phyloP scores from a whole-genome alignment of 768 basidiomycete species.

The Crucibulum laeve region DNA sequence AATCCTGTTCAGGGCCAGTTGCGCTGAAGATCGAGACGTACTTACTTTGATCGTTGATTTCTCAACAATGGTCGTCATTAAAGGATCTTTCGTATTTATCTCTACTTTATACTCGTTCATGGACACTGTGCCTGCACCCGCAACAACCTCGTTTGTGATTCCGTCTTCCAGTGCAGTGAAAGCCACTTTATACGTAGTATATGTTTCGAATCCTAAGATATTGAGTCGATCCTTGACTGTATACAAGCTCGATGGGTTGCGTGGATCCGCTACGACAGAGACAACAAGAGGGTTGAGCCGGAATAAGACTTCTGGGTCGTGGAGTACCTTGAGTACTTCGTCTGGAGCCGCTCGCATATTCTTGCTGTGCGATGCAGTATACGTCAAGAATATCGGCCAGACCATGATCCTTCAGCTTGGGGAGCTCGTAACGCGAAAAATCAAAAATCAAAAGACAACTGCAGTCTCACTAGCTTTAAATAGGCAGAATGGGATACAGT shows the following conservation, averaged over 20 bases:
- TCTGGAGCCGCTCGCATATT: conserved; percentile 15
- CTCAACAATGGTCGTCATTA: neutral
- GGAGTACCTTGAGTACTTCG: conserved; percentile 22
- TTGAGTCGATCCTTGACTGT: conserved; percentile 23
- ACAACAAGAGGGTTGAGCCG: conserved; percentile 25
- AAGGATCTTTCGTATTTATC: conserved; percentile 6
- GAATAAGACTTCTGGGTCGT: conserved; percentile 25
- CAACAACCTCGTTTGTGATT: conserved; percentile 14
- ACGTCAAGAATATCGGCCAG: conserved; percentile 27
- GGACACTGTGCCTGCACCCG: conserved; percentile 21
- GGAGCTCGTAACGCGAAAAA: no score
- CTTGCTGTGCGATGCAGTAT: conserved; percentile 17
- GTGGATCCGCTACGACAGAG: conserved; percentile 16
- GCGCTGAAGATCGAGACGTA: neutral
- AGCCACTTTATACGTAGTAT: conserved; percentile 20
- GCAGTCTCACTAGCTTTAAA: no score
- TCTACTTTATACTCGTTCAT: conserved; percentile 11
- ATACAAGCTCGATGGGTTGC: conserved; percentile 20
- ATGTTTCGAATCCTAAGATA: conserved; percentile 16
- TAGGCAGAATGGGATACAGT: no score
- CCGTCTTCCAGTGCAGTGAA: conserved; percentile 18
- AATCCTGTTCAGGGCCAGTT: neutral
- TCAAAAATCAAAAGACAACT: no score
- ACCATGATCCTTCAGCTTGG: conserved; percentile 15
- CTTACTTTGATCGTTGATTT: neutral